These are phyloP conservation scores for Arthrobotrys sphaeroides DNA, from an alignment of 2,329 filamentous ascomycete species.

Conservation along the genomic window DNA sequence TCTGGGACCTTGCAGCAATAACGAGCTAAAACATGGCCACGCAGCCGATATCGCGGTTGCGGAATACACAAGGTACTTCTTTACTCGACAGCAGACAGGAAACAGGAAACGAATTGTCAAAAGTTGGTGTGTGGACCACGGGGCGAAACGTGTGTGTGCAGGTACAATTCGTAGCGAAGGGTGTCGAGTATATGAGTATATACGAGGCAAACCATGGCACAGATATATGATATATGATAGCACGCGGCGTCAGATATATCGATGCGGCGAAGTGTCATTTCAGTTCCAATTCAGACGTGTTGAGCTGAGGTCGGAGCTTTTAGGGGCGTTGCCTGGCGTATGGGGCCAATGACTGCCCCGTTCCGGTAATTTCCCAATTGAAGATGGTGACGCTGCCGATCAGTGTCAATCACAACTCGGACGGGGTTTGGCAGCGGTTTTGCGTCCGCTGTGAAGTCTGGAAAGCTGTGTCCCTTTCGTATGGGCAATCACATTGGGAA, in stretches of 20 bases:
- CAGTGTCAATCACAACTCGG: slow-evolving; percentile 19
- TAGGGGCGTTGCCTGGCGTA: too few relatives aligned
- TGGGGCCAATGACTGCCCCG: not conserved
- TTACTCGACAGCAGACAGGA: not conserved
- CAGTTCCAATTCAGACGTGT: too few relatives aligned
- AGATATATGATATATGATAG: slow-evolving; percentile 29
- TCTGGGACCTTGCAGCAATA: slow-evolving; percentile 34
- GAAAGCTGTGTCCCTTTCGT: slow-evolving; percentile 1
- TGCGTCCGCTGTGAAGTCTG: not conserved
- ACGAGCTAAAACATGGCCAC: slow-evolving; percentile 25
- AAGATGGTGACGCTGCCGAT: not conserved
- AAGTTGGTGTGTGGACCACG: too few relatives aligned
- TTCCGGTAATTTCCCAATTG: slow-evolving; percentile 26
- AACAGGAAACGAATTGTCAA: not conserved
- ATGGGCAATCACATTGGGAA: slow-evolving; percentile 6
- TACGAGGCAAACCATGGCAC: slow-evolving; percentile 46
- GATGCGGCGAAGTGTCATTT: not conserved
- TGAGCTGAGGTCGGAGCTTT: not conserved
- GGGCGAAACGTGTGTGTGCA: not conserved
- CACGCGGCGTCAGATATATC: not conserved
- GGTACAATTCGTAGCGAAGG: slow-evolving; percentile 3
- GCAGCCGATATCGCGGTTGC: slow-evolving; percentile 37
- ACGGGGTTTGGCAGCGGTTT: not conserved
- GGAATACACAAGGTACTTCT: not conserved
- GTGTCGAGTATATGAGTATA: slow-evolving; percentile 30